Conservation (phyloP, 1,139 yeast species). For the Martiniozyma asiatica region DNA sequence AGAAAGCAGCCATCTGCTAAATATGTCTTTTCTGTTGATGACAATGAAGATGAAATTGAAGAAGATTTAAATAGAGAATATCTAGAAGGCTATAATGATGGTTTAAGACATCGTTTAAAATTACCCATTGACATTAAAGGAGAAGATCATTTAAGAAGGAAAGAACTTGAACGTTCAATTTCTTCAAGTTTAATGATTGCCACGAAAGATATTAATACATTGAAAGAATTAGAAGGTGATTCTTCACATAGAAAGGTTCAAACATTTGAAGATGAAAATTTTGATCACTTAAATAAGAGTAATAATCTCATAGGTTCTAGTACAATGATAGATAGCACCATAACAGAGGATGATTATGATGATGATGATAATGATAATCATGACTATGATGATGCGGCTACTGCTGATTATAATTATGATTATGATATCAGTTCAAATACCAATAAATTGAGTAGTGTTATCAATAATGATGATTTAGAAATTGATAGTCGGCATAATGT, state of each 20-base stretch:
- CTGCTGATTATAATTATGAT: no score
- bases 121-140: constrained; percentile 12
- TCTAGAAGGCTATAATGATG: constrained; percentile 63
- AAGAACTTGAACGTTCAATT: constrained; percentile 18
- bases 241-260: constrained; percentile 6
- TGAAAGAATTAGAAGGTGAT: constrained; percentile 18
- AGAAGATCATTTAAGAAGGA: constrained; percentile 9
- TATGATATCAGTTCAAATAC: no score
- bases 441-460: constrained; percentile 4
- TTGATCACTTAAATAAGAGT: no score
- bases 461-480: neutral
- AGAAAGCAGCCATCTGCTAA: constrained; percentile 19
- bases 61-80: constrained; percentile 51
- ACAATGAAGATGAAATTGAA: constrained; percentile 53
- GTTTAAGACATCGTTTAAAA: constrained; percentile 31
- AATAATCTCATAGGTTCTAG: no score
- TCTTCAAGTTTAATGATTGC: constrained; percentile 15
- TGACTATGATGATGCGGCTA: no score
- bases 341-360: no score
- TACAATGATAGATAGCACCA: no score
- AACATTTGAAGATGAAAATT: neutral
- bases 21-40: constrained; percentile 60
- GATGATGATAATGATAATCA: no score
- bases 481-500: constrained; percentile 11
- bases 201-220: constrained; percentile 14